Evolutionary conservation across 108 stramenopile genomes (phyloP).

Genomic region (Cyclotella baltica): DNA sequence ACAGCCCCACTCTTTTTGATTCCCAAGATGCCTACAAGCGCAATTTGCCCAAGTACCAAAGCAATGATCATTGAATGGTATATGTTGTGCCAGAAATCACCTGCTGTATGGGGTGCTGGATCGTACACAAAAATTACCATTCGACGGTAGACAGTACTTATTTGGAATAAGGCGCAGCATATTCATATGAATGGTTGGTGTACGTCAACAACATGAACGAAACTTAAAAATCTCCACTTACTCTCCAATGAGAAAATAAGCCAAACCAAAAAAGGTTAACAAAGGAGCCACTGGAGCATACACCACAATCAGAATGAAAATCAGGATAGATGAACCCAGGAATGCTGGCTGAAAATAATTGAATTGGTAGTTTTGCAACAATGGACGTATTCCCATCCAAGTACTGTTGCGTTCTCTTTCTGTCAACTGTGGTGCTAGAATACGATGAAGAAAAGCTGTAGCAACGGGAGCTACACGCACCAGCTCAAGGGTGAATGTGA

Average conservation of each 20-base stretch:
- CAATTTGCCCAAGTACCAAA: neutral
- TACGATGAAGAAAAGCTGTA: neutral
- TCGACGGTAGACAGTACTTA: neutral
- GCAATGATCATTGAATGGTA: constrained; percentile 1
- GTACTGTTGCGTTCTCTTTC: constrained; percentile 4
- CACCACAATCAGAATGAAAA: neutral
- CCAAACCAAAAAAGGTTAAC: neutral
- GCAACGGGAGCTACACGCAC: neutral
- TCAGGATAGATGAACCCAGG: neutral
- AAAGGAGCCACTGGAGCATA: neutral
- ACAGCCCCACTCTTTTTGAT: neutral
- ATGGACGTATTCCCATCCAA: neutral
- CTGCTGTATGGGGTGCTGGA: neutral
- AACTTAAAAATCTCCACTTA: too few species aligned
- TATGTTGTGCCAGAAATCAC: constrained; percentile 3
- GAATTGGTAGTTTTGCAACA: neutral
- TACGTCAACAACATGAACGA: too few species aligned
- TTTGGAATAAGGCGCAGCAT: too few species aligned
- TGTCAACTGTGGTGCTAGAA: neutral
- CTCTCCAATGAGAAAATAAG: constrained; percentile 9
- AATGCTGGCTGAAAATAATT: constrained; percentile 1
- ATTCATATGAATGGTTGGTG: too few species aligned
- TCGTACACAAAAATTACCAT: constrained; percentile 1
- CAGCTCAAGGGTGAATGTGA: neutral
- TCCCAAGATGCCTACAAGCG: neutral